Evolutionary conservation across 2,329 filamentous ascomycete genomes (phyloP).

Genomic region (Colletotrichum lentis): DNA sequence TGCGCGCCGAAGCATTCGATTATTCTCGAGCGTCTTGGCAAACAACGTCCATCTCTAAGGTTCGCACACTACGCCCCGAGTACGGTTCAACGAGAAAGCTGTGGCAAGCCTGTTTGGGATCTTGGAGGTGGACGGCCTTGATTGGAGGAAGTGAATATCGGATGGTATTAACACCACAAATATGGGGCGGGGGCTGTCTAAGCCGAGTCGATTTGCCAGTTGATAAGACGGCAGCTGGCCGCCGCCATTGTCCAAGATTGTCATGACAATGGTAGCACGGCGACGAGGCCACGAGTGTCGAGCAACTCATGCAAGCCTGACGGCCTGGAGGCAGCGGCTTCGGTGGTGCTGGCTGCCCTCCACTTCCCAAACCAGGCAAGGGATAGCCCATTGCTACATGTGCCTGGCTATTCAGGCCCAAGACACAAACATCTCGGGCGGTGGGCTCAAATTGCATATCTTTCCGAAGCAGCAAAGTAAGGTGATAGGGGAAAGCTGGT

Average conservation of each 20-base stretch:
- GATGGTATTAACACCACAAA: not conserved
- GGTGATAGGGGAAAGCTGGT: not conserved
- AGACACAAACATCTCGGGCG: not conserved
- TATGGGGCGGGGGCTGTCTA: not conserved
- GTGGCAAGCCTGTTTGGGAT: slow-evolving; percentile 37
- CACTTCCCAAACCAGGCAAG: slow-evolving; percentile 5
- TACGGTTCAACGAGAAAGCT: slow-evolving; percentile 29
- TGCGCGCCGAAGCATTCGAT: slow-evolving; percentile 10
- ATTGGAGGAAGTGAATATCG: slow-evolving; percentile 16
- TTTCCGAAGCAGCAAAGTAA: not conserved
- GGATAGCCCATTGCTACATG: slow-evolving; percentile 24
- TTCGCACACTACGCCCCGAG: slow-evolving; percentile 26
- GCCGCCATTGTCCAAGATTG: not conserved
- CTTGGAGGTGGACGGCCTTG: slow-evolving; percentile 15
- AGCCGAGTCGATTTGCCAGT: slow-evolving; percentile 10
- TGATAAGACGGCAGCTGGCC: slow-evolving; percentile 16
- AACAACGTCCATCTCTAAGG: slow-evolving; percentile 2
- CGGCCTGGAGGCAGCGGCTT: slow-evolving; percentile 24
- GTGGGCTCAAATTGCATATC: not conserved
- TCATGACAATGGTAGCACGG: not conserved
- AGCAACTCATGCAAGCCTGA: slow-evolving; percentile 33
- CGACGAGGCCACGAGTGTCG: not conserved
- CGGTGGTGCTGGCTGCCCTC: slow-evolving; percentile 15
- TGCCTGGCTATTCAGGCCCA: slow-evolving; percentile 13
- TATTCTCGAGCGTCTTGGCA: slow-evolving; percentile 12